Evolutionary conservation across 345 rosid genomes (phyloP), one percentile per base, ranked within the genome.

Genomic region (Heritiera fomes): DNA sequence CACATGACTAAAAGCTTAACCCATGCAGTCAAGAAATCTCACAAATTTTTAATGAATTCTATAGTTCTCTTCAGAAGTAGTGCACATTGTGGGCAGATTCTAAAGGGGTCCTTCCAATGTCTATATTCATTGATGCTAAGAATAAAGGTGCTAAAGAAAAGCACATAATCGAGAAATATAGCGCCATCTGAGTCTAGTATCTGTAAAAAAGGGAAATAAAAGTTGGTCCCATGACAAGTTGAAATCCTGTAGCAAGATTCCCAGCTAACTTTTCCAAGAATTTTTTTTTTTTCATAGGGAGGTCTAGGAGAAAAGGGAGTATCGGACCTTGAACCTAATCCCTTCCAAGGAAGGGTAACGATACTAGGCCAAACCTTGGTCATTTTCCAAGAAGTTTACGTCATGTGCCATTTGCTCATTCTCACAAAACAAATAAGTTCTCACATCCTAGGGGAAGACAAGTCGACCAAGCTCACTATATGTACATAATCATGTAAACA

Each of bases 231-330:
- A 49, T 2, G 32, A 55, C 79, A 80, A 70, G 76, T 58, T 56
- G 66, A 53, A 53, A 47, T 23, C 41, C 65, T 67, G 30, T 58
- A 55, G 49, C 45, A 76, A 78, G 81, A 80, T 82, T 80, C 84
- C 77, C 34, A 46, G 67, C 49, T 59, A 38, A 78, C 82, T 76
- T 76, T 78, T 71, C 65, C 9, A 46, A 64, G 18, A 80, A 63
- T 56, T 69, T 68, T 53, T 34, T 34, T 34, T 34, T 34, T 34
- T 34, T 34, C 38, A 34, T 34, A 34, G 38, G 38, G 3, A 34
- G 38, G 3, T 34, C 2, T 34, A 34, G 28, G 28, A 23, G 38
- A 34, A 34, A 34, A 34, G 38, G 38, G 3, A 23, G 28, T 23
- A 34, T 34, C 38, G 38, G 3, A 34, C 38, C 38, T 34, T 34